Percentiles rank a stretch among this genome's conserved stretches.
Conservation (phyloP, 352 stramenopile species). For the Thalassiosira sp. region DNA sequence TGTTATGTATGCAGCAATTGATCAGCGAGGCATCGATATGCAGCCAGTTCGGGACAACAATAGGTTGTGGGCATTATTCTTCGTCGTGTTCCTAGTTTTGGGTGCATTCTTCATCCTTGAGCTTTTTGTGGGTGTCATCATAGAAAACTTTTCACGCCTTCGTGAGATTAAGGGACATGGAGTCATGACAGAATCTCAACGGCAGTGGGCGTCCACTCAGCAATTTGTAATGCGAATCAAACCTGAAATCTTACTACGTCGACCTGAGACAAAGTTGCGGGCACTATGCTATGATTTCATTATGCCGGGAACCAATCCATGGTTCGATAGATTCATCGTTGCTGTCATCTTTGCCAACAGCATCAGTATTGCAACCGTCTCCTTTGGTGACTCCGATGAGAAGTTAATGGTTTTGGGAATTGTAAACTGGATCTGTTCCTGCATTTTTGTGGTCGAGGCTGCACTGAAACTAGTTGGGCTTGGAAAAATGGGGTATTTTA, state of each 20-base stretch:
- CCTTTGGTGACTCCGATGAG: slow-evolving; percentile 84
- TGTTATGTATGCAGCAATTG: slow-evolving; percentile 90
- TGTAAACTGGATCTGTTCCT: slow-evolving; percentile 88
- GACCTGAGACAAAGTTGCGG: slow-evolving; percentile 74
- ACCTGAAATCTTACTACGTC: slow-evolving; percentile 56
- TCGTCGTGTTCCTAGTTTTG: slow-evolving; percentile 90
- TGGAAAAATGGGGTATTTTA: slow-evolving; percentile 75
- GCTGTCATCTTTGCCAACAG: slow-evolving; percentile 89
- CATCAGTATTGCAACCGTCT: slow-evolving; percentile 87
- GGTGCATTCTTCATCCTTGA: slow-evolving; percentile 93
- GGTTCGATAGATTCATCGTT: slow-evolving; percentile 90
- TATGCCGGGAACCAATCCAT: slow-evolving; percentile 73
- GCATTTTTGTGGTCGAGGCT: slow-evolving; percentile 89
- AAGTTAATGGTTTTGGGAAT: slow-evolving; percentile 78
- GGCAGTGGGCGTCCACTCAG: slow-evolving; percentile 55
- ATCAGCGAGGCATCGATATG: slow-evolving; percentile 88
- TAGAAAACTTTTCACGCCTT: slow-evolving; percentile 91
- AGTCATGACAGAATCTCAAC: slow-evolving; percentile 83
- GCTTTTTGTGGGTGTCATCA: slow-evolving; percentile 92
- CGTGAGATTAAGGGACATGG: slow-evolving; percentile 48
- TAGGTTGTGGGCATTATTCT: slow-evolving; percentile 86
- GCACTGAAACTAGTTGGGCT: slow-evolving; percentile 87
- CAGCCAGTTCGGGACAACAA: slow-evolving; percentile 89
- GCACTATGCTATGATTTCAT: slow-evolving; percentile 80
- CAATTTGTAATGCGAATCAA: slow-evolving; percentile 62